Evolutionary conservation across 129 eudicot species (phyloP).

Genomic region (Gnaphalium uliginosum): DNA sequence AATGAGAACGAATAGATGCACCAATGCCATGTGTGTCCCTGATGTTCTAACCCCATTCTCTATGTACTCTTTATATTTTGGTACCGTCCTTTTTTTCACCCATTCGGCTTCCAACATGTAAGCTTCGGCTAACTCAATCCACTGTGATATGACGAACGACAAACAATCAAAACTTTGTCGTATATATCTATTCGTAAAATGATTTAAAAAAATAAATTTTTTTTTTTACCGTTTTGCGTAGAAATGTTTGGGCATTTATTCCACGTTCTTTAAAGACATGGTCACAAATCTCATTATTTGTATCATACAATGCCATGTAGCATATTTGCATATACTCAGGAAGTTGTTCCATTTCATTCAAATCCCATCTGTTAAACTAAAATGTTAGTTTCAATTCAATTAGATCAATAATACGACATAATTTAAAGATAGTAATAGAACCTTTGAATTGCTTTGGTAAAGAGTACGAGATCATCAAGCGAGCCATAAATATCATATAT

Average conservation of each 20-base stretch:
- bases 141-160: slow-evolving; percentile 26
- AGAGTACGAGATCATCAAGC: slow-evolving; percentile 49
- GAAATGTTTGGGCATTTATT: slow-evolving; percentile 35
- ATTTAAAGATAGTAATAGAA: background rate
- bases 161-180: too few relatives aligned
- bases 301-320: slow-evolving; percentile 47
- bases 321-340: slow-evolving; percentile 65
- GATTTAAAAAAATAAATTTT: too few relatives aligned
- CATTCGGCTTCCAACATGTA: slow-evolving; percentile 58
- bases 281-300: slow-evolving; percentile 50
- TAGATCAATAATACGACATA: background rate
- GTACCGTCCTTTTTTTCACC: slow-evolving; percentile 41
- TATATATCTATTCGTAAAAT: background rate
- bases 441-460: slow-evolving; percentile 59
- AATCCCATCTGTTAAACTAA: slow-evolving; percentile 48
- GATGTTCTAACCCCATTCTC: slow-evolving; percentile 60
- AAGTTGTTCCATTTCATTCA: slow-evolving; percentile 43
- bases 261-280: slow-evolving; percentile 42
- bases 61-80: slow-evolving; percentile 50
- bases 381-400: background rate
- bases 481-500: slow-evolving; percentile 55
- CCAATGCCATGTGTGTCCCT: slow-evolving; percentile 56
- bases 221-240: slow-evolving; percentile 26
- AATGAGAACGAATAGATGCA: slow-evolving; percentile 55
- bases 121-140: slow-evolving; percentile 56